Percentiles rank a stretch among this genome's conserved stretches.
Conservation (phyloP, 345 rosid species). For the Luvunga scandens region DNA sequence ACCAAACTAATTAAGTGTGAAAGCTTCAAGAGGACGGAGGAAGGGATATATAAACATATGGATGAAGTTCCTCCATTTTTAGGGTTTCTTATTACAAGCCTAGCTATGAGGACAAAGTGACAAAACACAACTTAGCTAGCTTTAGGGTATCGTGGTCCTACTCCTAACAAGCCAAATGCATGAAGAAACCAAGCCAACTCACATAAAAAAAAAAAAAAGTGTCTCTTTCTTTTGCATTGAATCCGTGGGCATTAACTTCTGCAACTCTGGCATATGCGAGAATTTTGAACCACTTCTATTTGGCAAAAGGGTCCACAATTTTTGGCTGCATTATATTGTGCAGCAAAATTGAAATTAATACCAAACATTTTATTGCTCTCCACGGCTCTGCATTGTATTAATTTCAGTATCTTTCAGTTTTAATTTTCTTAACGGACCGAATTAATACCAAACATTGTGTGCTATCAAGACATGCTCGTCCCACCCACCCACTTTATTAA, state of each 20-base stretch:
- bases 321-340: neutral
- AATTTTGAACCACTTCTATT: neutral
- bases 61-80: neutral
- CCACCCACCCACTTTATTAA: conserved; percentile 13
- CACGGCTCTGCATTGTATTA: neutral
- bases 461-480: conserved; percentile 14
- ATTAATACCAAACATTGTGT: neutral
- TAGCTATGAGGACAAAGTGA: conserved; percentile 12
- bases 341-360: neutral
- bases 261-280: neutral
- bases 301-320: conserved; percentile 15
- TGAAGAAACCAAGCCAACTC: conserved; percentile 5
- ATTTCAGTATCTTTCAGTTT: conserved; percentile 2
- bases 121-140: conserved; percentile 12
- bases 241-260: conserved; percentile 21
- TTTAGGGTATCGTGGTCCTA: conserved; percentile 13
- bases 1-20: neutral
- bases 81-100: neutral
- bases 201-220: neutral
- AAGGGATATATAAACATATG: neutral
- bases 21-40: neutral
- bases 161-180: conserved; percentile 5
- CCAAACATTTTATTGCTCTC: neutral
- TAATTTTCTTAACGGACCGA: neutral
- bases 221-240: conserved; percentile 25